Percentiles rank a stretch among this genome's conserved stretches.
Evolutionary conservation across 495 filamentous ascomycete genomes (phyloP).

Genomic region (Amniculicola lignicola): DNA sequence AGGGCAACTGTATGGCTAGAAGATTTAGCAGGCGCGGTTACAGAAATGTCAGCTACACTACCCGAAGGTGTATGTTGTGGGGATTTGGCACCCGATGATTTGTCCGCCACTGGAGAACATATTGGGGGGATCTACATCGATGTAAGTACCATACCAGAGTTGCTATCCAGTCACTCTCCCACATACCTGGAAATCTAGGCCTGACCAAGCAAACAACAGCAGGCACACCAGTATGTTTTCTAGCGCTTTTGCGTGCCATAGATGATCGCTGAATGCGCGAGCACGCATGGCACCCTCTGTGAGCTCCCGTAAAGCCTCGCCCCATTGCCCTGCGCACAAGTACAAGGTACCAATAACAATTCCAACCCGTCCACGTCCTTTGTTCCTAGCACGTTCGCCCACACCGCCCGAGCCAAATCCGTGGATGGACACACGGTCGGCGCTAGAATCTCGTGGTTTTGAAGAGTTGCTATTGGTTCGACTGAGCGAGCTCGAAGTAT

Average conservation of each 20-base stretch:
- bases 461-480: constrained; percentile 30
- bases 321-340: constrained; percentile 83
- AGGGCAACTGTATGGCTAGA: constrained; percentile 56
- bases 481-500: neutral
- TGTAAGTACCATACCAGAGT: neutral
- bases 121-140: constrained; percentile 56
- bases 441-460: constrained; percentile 52
- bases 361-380: constrained; percentile 74
- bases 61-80: constrained; percentile 41
- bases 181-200: constrained; percentile 78
- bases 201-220: constrained; percentile 79
- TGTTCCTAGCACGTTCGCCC: constrained; percentile 74
- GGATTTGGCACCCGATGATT: constrained; percentile 35
- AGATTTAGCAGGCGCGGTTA: constrained; percentile 39
- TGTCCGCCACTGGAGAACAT: constrained; percentile 59
- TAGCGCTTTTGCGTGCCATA: constrained; percentile 95
- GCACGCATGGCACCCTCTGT: constrained; percentile 73
- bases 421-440: constrained; percentile 77
- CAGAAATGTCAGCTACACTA: constrained; percentile 46
- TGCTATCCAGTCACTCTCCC: too few species aligned
- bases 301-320: constrained; percentile 82
- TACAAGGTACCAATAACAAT: constrained; percentile 83
- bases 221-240: constrained; percentile 81
- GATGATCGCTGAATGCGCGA: constrained; percentile 78
- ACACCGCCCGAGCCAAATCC: constrained; percentile 72